Conservation (phyloP, 2,329 filamentous ascomycete genomes). For the Didymella glomerata region DNA sequence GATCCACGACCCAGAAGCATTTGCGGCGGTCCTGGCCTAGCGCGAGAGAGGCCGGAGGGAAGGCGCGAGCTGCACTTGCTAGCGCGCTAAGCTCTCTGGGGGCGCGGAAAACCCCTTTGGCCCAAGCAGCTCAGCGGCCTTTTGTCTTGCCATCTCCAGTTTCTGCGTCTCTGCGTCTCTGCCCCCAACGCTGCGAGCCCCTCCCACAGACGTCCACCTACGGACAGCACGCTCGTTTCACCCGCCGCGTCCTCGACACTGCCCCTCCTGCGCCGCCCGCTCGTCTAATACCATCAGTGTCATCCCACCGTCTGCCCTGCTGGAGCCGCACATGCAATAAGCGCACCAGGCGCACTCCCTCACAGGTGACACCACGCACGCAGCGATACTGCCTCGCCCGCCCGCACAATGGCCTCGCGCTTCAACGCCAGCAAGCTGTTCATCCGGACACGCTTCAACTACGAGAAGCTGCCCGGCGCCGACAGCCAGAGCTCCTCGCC, state of each 20-base stretch:
- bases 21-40: constrained; percentile 11
- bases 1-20: constrained; percentile 15
- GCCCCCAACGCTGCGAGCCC: constrained; percentile 18
- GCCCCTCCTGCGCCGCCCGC: constrained; percentile 19
- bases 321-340: constrained; percentile 46
- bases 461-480: constrained; percentile 56
- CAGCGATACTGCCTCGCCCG: constrained; percentile 9
- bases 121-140: constrained; percentile 3
- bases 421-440: constrained; percentile 58
- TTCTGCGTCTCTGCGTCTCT: constrained; percentile 5
- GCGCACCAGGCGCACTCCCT: constrained; percentile 26
- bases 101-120: constrained; percentile 18
- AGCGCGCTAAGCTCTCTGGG: constrained; percentile 11
- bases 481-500: constrained; percentile 54
- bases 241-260: constrained; percentile 22
- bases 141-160: constrained; percentile 10
- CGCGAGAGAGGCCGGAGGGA: background rate
- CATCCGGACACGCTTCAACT: constrained; percentile 54
- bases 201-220: constrained; percentile 17
- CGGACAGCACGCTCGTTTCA: constrained; percentile 45
- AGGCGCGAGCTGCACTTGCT: constrained; percentile 8
- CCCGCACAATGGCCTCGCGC: constrained; percentile 47
- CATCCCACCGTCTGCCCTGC: constrained; percentile 16
- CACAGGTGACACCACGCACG: constrained; percentile 8
- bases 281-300: background rate